Conservation (phyloP, 2,329 filamentous ascomycete species). For the Zymoseptoria tritici region DNA sequence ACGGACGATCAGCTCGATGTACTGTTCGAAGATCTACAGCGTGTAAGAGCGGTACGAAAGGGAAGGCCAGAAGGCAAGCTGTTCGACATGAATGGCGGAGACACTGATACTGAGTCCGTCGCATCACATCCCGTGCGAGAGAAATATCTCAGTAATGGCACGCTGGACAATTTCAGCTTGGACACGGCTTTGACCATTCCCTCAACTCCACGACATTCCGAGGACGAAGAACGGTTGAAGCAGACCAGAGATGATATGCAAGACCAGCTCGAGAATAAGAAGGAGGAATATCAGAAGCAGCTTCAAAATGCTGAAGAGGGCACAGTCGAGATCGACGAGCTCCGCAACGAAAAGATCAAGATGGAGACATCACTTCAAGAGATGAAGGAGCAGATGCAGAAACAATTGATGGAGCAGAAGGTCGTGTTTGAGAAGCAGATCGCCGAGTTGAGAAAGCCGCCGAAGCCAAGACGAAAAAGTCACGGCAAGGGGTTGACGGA, state of each 20-base stretch:
- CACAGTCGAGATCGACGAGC: conserved; percentile 72
- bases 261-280: conserved; percentile 71
- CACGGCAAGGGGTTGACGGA: conserved; percentile 54
- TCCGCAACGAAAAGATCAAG: conserved; percentile 69
- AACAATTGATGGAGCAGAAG: conserved; percentile 74
- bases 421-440: conserved; percentile 79
- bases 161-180: conserved; percentile 89
- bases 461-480: conserved; percentile 16
- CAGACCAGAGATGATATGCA: conserved; percentile 78
- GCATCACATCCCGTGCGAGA: conserved; percentile 70
- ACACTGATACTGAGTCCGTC: conserved; percentile 80
- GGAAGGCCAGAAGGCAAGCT: conserved; percentile 52
- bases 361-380: conserved; percentile 77
- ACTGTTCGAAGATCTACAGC: conserved; percentile 88
- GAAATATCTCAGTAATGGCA: conserved; percentile 87
- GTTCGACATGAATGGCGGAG: conserved; percentile 39
- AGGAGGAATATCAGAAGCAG: conserved; percentile 72
- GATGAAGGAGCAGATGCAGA: conserved; percentile 82
- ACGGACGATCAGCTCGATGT: conserved; percentile 92
- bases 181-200: conserved; percentile 93
- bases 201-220: conserved; percentile 74
- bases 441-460: conserved; percentile 54
- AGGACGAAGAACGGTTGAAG: conserved; percentile 69
- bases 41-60: conserved; percentile 75
- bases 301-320: conserved; percentile 67